Base-by-base conservation (phyloP, 768 basidiomycete genomes). In the Tulasnella calospora region DNA sequence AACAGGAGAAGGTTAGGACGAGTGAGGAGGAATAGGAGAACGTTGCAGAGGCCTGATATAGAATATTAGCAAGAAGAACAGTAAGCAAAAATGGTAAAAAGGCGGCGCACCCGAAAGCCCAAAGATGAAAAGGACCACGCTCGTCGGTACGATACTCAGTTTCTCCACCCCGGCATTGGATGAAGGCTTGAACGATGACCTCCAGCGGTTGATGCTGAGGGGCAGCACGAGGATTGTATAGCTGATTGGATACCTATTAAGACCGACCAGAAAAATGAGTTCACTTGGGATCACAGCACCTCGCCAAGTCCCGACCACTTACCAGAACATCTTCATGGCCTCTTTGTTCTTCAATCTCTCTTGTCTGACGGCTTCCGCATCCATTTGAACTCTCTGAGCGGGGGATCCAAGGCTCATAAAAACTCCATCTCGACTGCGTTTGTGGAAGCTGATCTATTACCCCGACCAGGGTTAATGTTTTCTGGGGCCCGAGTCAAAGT, bases 291-390 rank as follows among this genome's bases (percentile, higher is more conserved):
- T 13, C 23, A 71, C 27, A 36, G 19, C 67, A n/a, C 6, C 2
- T 61, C 0, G 19, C 27, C 38, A 36, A 46, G 47, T 23, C 27
- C 35, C 27, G 44, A 17, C 40, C 15, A 19, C 78, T 33, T 23
- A 79, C 78, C 78, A 79, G 44, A 79, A 74, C 78, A 79, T 79
- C 73, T 79, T 79, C 78, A 79, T 79, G 9, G 78, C 78, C 73
- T 79, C 78, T 72, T 74, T 79, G 33, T 78, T 78, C 47, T 44
- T 36, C 8, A 38, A 2, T 46, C 30, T 78, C 21, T 73, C 41
- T 17, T 27, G 35, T 30, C 55, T 78, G 0, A 73, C 36, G 27
- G 23, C 71, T 33, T 78, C 77, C 27, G 35, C 33, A 71, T 78
- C 77, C 71, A 17, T 10, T 19, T 27, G 27, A 19, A 30, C 17